Evolutionary conservation across 306 rosid genomes (phyloP), one percentile per base, ranked within the genome.

Genomic region (Cucurbita ficifolia): DNA sequence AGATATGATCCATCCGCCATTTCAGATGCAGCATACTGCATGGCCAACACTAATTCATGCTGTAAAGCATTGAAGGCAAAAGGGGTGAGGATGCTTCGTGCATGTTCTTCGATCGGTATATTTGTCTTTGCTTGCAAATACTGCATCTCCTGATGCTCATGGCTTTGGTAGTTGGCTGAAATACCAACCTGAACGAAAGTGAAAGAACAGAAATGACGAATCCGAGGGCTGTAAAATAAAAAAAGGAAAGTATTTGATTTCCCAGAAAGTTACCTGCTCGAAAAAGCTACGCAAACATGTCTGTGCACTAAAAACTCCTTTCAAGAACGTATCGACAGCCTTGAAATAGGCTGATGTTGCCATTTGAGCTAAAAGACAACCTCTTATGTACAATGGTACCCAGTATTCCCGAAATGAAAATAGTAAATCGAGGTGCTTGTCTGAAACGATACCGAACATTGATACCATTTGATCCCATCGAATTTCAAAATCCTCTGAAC

Each of bases 21-120:
- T 77, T 94, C 96, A 36, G 97, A 82, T 42, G 81, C 64, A 16
- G 92, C 92, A 77, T 94, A 91, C 67, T 91, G 97, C 99, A 94
- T 89, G 18, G 97, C 81, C 22, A 88, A 79, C 8, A 78, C 75
- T 21, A 91, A 62, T 56, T 94, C 96, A 64, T 88, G 92, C 75
- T 91, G 99, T 70, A 94, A 87, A 76, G 85, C 86, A 79, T 86
- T 85, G 77, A 88, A 94, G 58, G 97, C 92, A 79, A 85, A 94
- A 61, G 96, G 95, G 2, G 96, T 91, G 78, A 89, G 90, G 64
- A 89, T 76, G 69, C 90, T 82, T 74, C 85, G 83, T 0, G 97
- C 99, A 35, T 94, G 92, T 79, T 89, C 96, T 82, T 94, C 99
- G 10, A 91, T 85, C 14, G 99, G 99, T 65, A 89, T 68, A 86